Conservation (phyloP, 352 stramenopile species). For the Pythium dissotocum region DNA sequence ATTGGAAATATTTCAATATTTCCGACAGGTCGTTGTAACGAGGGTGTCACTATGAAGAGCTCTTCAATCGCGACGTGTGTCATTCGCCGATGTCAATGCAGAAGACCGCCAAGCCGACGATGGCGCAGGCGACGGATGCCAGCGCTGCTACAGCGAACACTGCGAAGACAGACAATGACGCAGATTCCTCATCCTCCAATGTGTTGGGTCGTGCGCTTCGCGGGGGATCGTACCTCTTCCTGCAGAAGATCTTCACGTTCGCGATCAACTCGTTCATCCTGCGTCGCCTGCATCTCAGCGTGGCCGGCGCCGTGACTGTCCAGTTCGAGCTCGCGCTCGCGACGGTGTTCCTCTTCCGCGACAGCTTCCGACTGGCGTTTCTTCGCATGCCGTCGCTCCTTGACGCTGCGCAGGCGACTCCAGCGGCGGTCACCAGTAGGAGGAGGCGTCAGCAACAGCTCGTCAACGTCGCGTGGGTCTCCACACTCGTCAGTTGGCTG, state of each 20-base stretch:
- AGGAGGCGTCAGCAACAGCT: slow-evolving; percentile 52
- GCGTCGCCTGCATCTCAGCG: slow-evolving; percentile 64
- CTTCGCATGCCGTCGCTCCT: slow-evolving; percentile 72
- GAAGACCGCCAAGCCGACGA: neutral
- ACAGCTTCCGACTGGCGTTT: slow-evolving; percentile 87
- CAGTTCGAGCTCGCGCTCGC: slow-evolving; percentile 88
- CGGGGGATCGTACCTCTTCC: slow-evolving; percentile 73
- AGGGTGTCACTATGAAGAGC: slow-evolving; percentile 2
- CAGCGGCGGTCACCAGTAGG: neutral
- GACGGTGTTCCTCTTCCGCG: slow-evolving; percentile 88
- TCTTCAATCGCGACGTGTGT: neutral
- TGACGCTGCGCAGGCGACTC: slow-evolving; percentile 22
- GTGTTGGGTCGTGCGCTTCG: slow-evolving; percentile 57
- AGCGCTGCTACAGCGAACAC: neutral
- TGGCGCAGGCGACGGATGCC: neutral
- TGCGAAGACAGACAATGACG: neutral
- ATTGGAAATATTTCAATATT: neutral
- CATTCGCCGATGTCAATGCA: neutral
- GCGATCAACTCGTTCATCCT: slow-evolving; percentile 82
- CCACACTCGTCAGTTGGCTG: slow-evolving; percentile 56
- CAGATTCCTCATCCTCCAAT: slow-evolving; percentile 12
- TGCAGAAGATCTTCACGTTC: slow-evolving; percentile 87
- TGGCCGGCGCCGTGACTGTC: slow-evolving; percentile 82
- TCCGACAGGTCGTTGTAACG: neutral
- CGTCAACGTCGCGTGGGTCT: slow-evolving; percentile 81